Evolutionary conservation across 768 basidiomycete genomes (phyloP), one percentile per base, ranked within the genome.

Genomic region (Psilocybe cubensis): DNA sequence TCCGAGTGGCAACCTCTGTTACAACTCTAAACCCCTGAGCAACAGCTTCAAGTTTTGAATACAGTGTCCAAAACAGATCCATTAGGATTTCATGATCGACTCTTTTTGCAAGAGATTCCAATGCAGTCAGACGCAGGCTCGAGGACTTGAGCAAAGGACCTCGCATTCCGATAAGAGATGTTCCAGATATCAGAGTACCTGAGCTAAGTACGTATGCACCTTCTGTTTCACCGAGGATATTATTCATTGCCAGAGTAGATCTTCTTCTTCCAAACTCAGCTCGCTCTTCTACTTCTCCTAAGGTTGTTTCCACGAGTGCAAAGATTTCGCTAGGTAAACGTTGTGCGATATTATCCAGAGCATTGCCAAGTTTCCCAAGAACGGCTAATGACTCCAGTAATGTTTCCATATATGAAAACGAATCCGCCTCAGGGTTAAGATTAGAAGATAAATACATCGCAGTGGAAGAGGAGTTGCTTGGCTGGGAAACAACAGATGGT

Each of bases 61-160:
- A 99, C 14, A 96, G 68, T 2, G 96, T 97, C 96, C 96, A 98
- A 72, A 98, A 98, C 31, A 99, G 79, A 70, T 98, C 97, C 58
- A 79, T 82, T 52, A 99, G 71, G 12, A 91, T 89, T 66, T 96
- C 94, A 58, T 93, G 91, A 64, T 97, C 92, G 17, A 80, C 76
- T 28, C 85, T 82, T 60, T 87, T 90, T 0, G 85, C 76, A 17
- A 87, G 83, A 6, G 87, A 84, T 66, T 94, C 93, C 60, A 94
- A 70, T 1, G 88, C 88, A 17, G 87, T 80, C 24, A 92, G 78
- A 38, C 92, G 82, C 56, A 94, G 72, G 21, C 72, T 72, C 17
- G 86, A 83, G 0, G 86, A 77, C 21, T 78, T 78, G 51, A 84
- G 68, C 21, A 69, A 69, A 12, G 64, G 65, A 9, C 63, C 65